Conservation (phyloP, 345 rosid species). For the Aquilaria malaccensis region DNA sequence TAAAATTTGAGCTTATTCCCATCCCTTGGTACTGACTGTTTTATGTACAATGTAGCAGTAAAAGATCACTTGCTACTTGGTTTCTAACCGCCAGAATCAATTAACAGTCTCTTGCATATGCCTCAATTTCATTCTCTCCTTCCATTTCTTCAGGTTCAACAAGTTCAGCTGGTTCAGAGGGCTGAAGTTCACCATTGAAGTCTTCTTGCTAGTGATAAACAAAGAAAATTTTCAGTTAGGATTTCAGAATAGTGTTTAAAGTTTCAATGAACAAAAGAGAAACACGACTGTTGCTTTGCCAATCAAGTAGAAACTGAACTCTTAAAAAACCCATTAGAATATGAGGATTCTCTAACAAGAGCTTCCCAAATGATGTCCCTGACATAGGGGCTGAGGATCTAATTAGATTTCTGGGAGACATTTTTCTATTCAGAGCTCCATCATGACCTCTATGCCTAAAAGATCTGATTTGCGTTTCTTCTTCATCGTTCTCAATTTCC, state of each 20-base stretch:
- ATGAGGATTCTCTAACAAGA: conserved; percentile 71
- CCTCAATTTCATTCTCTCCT: conserved; percentile 48
- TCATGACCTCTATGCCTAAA: conserved; percentile 35
- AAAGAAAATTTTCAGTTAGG: conserved; percentile 16
- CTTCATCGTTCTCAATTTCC: conserved; percentile 34
- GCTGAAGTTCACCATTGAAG: conserved; percentile 15
- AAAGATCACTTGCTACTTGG: not conserved
- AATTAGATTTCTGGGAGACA: conserved; percentile 60
- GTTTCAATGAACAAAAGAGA: not conserved
- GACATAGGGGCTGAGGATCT: conserved; percentile 83
- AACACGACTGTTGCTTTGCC: not conserved
- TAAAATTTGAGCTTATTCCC: no score
- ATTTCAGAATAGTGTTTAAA: not conserved
- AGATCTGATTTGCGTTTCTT: conserved; percentile 39
- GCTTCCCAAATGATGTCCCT: conserved; percentile 83
- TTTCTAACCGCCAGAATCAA: conserved; percentile 47
- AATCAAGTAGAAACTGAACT: conserved; percentile 51
- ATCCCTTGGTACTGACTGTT: no score
- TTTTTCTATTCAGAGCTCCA: conserved; percentile 25
- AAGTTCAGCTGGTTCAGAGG: conserved; percentile 17
- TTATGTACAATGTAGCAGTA: no score
- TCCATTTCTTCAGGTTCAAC: conserved; percentile 18
- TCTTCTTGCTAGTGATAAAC: conserved; percentile 37
- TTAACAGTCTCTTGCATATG: conserved; percentile 68
- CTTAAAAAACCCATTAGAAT: conserved; percentile 73